phyloP scores from a whole-genome alignment of 2,329 filamentous ascomycete genomes.

The Verticillium nonalfalfae region DNA sequence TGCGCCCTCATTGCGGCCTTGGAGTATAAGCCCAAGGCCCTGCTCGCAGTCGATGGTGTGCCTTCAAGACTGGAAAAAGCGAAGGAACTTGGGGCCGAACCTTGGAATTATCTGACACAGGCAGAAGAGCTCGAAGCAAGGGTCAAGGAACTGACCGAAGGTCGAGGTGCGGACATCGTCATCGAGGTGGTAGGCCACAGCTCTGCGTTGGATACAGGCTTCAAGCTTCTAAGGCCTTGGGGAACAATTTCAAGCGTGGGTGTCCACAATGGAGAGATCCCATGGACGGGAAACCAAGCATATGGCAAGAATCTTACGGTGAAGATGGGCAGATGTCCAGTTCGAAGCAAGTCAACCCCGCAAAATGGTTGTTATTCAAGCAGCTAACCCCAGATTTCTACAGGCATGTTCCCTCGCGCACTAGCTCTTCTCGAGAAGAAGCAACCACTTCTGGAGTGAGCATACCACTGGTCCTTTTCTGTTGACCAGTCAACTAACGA shows the following conservation, averaged over 20 bases:
- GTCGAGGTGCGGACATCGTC: constrained; percentile 78
- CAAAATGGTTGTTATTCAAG: background rate
- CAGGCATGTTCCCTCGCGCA: constrained; percentile 52
- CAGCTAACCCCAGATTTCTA: background rate
- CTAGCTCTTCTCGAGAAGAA: constrained; percentile 59
- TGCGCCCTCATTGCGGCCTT: constrained; percentile 75
- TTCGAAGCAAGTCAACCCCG: constrained; percentile 39
- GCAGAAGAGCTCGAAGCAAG: constrained; percentile 58
- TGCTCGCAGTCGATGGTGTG: constrained; percentile 76
- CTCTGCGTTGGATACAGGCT: constrained; percentile 63
- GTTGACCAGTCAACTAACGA: background rate
- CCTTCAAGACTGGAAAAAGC: constrained; percentile 69
- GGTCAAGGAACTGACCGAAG: constrained; percentile 69
- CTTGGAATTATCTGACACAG: constrained; percentile 70
- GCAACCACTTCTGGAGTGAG: constrained; percentile 35
- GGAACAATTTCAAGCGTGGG: constrained; percentile 70
- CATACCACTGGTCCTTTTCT: background rate
- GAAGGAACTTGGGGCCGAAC: constrained; percentile 68
- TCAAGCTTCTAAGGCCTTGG: constrained; percentile 67
- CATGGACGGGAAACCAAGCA: constrained; percentile 59
- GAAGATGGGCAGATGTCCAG: constrained; percentile 73
- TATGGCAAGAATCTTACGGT: constrained; percentile 66
- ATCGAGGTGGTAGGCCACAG: constrained; percentile 72
- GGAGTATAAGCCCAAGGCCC: constrained; percentile 67
- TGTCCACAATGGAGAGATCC: constrained; percentile 69